A percentile compares a stretch with the other conserved stretches of the same genome.
phyloP scores from a whole-genome alignment of 1,284 basidiomycete species.

The Ceraceosorus guamensis region DNA sequence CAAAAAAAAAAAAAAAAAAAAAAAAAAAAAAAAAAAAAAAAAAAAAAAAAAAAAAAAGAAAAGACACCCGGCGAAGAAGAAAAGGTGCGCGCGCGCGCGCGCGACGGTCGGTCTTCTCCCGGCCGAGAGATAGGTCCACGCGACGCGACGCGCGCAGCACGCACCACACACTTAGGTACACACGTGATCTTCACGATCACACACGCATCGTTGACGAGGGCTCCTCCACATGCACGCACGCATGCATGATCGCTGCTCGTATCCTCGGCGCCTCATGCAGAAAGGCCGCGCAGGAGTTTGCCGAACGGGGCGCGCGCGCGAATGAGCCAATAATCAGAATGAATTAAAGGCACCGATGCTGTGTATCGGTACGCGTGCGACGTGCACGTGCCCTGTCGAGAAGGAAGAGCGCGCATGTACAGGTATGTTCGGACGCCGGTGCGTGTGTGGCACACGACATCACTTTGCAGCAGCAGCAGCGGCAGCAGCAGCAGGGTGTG shows the following conservation, averaged over 20 bases:
- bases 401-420: not conserved
- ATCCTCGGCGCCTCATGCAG: no score
- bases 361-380: not conserved
- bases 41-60: slow-evolving; percentile 1
- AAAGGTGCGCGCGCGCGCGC: not conserved
- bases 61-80: not conserved
- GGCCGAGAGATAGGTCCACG: not conserved
- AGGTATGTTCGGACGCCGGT: not conserved
- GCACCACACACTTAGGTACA: not conserved
- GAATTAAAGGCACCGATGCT: not conserved
- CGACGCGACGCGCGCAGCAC: not conserved
- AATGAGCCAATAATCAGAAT: not conserved
- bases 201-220: not conserved
- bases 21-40: not conserved
- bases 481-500: not conserved
- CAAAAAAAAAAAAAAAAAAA: slow-evolving; percentile 1
- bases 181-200: not conserved
- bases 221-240: no score
- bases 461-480: slow-evolving; percentile 1
- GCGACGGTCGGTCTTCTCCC: not conserved
- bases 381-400: not conserved
- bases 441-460: not conserved
- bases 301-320: not conserved
- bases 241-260: no score
- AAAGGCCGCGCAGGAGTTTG: not conserved